Percentiles rank a stretch among this genome's conserved stretches.
phyloP scores from a whole-genome alignment of 768 basidiomycete species.

The Boletus rex-veris region DNA sequence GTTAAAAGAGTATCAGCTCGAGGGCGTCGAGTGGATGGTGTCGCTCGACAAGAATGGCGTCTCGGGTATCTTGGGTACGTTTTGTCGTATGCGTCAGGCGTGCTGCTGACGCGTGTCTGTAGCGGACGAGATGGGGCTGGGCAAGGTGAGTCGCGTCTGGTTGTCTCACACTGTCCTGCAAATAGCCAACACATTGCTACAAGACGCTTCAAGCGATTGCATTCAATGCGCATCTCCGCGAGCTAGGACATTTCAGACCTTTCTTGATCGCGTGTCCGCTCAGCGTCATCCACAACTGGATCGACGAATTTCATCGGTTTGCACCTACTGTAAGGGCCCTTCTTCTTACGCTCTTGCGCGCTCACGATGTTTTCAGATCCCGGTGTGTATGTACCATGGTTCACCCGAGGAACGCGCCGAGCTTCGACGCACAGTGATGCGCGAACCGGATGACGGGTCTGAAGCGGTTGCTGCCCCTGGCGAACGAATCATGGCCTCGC shows the following conservation, averaged over 20 bases:
- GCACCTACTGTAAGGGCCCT: slow-evolving; percentile 60
- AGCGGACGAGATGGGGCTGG: slow-evolving; percentile 96
- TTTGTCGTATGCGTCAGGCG: slow-evolving; percentile 2
- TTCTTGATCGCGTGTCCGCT: slow-evolving; percentile 92
- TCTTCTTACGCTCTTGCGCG: background rate
- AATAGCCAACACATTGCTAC: background rate
- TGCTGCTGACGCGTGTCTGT: slow-evolving; percentile 9
- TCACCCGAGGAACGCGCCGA: slow-evolving; percentile 76
- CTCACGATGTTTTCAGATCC: slow-evolving; percentile 48
- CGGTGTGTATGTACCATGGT: slow-evolving; percentile 91
- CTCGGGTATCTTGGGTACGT: slow-evolving; percentile 70
- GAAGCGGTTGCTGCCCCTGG: slow-evolving; percentile 19
- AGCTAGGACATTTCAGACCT: slow-evolving; percentile 62
- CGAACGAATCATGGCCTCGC: slow-evolving; percentile 23
- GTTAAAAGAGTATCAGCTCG: slow-evolving; percentile 87
- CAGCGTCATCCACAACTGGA: slow-evolving; percentile 91
- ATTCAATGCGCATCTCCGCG: slow-evolving; percentile 86
- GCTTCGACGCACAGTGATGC: slow-evolving; percentile 63
- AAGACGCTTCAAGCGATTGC: slow-evolving; percentile 95
- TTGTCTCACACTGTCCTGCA: background rate
- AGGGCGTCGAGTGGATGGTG: slow-evolving; percentile 95
- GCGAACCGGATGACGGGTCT: slow-evolving; percentile 28
- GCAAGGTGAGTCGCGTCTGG: slow-evolving; percentile 50
- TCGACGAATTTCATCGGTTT: slow-evolving; percentile 79
- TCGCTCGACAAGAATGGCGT: slow-evolving; percentile 83